phyloP scores from a whole-genome alignment of 169 alveolate genomes.

The Hammondia hammondi region DNA sequence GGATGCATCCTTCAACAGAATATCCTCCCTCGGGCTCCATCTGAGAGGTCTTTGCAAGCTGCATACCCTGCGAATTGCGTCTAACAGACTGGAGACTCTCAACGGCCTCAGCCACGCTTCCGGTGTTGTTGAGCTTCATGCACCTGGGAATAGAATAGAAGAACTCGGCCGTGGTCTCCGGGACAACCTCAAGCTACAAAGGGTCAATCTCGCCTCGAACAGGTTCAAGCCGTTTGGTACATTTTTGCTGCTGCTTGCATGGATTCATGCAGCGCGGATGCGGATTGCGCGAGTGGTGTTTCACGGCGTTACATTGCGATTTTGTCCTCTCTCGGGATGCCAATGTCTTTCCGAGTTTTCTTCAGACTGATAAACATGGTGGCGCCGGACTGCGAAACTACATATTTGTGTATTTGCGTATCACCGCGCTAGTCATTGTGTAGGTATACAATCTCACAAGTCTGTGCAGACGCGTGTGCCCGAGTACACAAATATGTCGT shows the following conservation, averaged over 20 bases:
- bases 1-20: conserved; percentile 10
- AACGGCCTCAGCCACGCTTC: conserved; percentile 38
- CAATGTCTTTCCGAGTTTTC: too few relatives aligned
- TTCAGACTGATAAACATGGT: too few relatives aligned
- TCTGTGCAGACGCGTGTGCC: too few relatives aligned
- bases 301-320: too few relatives aligned
- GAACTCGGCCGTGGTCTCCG: conserved; percentile 50
- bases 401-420: too few relatives aligned
- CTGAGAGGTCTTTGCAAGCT: conserved; percentile 47
- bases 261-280: neutral
- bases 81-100: conserved; percentile 54
- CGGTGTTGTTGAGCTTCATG: conserved; percentile 46
- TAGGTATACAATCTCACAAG: too few relatives aligned
- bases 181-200: conserved; percentile 50
- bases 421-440: too few relatives aligned
- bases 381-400: too few relatives aligned
- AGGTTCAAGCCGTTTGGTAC: conserved; percentile 39
- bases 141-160: conserved; percentile 57
- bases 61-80: conserved; percentile 58
- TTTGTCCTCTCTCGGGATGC: too few relatives aligned
- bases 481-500: too few relatives aligned
- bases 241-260: neutral
- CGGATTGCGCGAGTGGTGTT: too few relatives aligned
- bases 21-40: neutral
- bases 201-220: conserved; percentile 60